Evolutionary conservation across 2,329 filamentous ascomycete species (phyloP).

Genomic region (Penicillium sp.): DNA sequence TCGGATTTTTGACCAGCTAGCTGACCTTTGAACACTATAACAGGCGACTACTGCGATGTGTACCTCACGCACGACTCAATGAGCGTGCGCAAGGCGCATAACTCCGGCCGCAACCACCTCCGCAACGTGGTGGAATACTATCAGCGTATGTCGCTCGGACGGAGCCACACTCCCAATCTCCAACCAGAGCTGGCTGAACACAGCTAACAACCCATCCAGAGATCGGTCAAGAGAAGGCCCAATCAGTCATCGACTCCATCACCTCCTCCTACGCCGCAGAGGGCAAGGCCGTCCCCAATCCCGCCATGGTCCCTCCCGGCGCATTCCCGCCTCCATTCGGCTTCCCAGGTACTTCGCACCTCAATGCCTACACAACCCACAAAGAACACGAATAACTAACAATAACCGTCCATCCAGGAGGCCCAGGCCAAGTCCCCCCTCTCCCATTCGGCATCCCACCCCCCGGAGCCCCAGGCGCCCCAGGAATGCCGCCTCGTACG

Average conservation of each 20-base stretch:
- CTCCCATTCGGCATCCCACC: constrained; percentile 65
- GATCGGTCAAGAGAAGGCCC: constrained; percentile 97
- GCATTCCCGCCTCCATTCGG: constrained; percentile 63
- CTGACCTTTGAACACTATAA: constrained; percentile 19
- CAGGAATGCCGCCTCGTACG: constrained; percentile 62
- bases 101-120: constrained; percentile 93
- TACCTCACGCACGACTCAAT: constrained; percentile 99
- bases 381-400: not conserved
- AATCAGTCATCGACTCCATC: constrained; percentile 97
- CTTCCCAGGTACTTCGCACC: constrained; percentile 62
- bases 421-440: constrained; percentile 55
- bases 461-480: constrained; percentile 47
- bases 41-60: constrained; percentile 97
- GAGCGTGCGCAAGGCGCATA: constrained; percentile 99
- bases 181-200: not conserved
- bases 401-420: constrained; percentile 30
- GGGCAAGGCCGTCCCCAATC: constrained; percentile 85
- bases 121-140: constrained; percentile 99
- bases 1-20: not conserved
- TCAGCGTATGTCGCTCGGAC: constrained; percentile 67
- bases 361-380: constrained; percentile 7
- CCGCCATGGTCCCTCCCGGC: constrained; percentile 71
- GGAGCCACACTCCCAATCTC: not conserved
- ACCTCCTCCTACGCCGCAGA: constrained; percentile 94
- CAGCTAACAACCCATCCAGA: constrained; percentile 59